A percentile compares a stretch with the other conserved stretches of the same genome.
These are phyloP conservation scores for Coffea eugenioides DNA, from an alignment of 257 asterid species.

Conservation along the genomic window DNA sequence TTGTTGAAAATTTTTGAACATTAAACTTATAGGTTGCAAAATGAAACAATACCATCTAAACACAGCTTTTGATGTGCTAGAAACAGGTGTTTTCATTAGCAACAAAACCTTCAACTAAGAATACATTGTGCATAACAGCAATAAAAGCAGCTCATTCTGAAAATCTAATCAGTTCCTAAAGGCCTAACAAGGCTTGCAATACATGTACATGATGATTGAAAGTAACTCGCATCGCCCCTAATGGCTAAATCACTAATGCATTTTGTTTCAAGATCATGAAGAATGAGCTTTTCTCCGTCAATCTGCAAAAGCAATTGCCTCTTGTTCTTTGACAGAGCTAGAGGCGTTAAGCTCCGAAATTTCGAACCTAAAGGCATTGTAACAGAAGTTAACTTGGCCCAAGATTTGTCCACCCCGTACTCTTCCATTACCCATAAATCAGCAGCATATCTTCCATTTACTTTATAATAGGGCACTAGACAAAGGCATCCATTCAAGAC, in stretches of 20 bases:
- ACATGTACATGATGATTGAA: neutral
- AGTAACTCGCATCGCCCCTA: too few species aligned
- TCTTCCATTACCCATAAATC: conserved; percentile 6
- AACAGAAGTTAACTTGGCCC: conserved; percentile 6
- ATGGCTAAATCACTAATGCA: neutral
- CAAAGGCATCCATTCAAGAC: neutral
- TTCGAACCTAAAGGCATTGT: neutral
- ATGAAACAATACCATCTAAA: too few species aligned
- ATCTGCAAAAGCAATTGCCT: neutral
- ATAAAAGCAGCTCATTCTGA: too few species aligned
- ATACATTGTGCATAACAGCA: too few species aligned
- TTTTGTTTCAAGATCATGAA: neutral
- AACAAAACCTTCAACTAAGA: too few species aligned
- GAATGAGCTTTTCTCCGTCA: neutral
- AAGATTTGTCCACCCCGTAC: conserved; percentile 1
- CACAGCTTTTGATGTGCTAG: too few species aligned
- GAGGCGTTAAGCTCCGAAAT: neutral
- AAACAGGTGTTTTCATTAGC: too few species aligned
- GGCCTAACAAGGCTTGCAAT: neutral
- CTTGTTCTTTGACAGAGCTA: neutral
- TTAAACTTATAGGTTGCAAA: too few species aligned
- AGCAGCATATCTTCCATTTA: neutral
- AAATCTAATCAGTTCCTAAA: neutral
- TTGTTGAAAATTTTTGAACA: too few species aligned
- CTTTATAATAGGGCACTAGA: neutral